Base-by-base conservation (phyloP, 148 eudicot species). In the Vaccinium darrowii region DNA sequence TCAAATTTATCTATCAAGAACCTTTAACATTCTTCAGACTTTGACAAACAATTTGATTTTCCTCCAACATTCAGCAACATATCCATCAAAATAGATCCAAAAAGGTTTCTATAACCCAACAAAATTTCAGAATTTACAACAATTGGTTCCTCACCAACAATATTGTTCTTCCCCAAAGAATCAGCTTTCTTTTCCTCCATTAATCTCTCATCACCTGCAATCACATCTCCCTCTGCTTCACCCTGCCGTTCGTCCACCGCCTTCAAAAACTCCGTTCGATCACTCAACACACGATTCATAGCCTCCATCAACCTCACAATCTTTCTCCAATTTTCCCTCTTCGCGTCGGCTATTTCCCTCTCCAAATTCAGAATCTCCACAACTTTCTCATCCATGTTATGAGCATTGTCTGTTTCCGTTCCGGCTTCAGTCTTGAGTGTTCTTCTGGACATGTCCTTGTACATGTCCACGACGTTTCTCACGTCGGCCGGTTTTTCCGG, bases 401-500 rank as follows among this genome's bases (percentile, higher is more conserved):
- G 5, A 43, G 1, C 43, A 11, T 14, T 1, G 1, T 13, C 39
- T 13, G 16, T 73, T 73, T 15, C 76, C 3, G 49, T 15, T 12
- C 0, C 11, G 3, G 74, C 19, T 74, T 43, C 78, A 8, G 25
- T 39, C 9, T 43, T 16, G 21, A 1, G 25, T 12, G 27, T 33
- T 27, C 25, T 18, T 0, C 1, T 8, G 13, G 21, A 27, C 27
- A 2, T 8, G 13, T 83, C 72, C 8, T 54, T 69, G 16, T 62
- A 54, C 71, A 2, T 33, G 19, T 54, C 10, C 33, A 86, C 69
- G 5, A 86, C 67, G 15, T 39, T 53, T 47, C 56, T 67, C 7
- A 58, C 88, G 5, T 53, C 71, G 47, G 23, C 21, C 0, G 79
- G 71, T 9, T 83, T 78, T 30, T 86, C 69, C 21, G 88, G 88